Evolutionary conservation across 2,329 filamentous ascomycete species (phyloP), one percentile per base, ranked within the genome.

Genomic region (Ascochyta viciae-villosae): DNA sequence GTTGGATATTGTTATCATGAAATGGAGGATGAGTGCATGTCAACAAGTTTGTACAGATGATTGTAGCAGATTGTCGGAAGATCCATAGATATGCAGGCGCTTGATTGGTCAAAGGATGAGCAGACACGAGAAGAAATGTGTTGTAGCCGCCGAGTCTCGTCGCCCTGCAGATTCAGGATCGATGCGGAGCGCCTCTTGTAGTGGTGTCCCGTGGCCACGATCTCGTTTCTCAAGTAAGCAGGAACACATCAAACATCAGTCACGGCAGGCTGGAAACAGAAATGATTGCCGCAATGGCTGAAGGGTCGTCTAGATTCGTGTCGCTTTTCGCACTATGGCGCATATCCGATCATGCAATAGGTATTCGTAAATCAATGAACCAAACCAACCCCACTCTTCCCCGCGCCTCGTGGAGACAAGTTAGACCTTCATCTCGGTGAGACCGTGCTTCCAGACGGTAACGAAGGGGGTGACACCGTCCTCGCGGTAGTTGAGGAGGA

Each of bases 401-500:
- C 38, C 31, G 37, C 40, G 27, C 40, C 48, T 43, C 29, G 3
- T 40, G 51, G 38, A 51, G 38, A 48, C 50, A 44, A 40, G 62
- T 74, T 94, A 99, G 70, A 98, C 92, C 91, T 99, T 98, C 84
- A 87, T 87, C 83, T 89, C 89, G 70, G 82, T 83, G 64, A 98
- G 81, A 75, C 94, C 95, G 82, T 97, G 90, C 87, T 98, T 97
- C 94, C 93, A 98, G 82, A 96, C 82, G 67, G 87, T 90, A 72
- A 96, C 84, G 77, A 85, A 99, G 58, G 95, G 95, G 52, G 94
- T 98, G 68, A 89, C 79, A 78, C 95, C 95, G 72, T 98, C 95
- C 78, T 96, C 93, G 72, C 95, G 94, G 87, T 96, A 99, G 86
- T 97, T 96, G 76, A 97, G 89, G 67, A 97, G 90, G 65, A 93